Evolutionary conservation across 2,329 filamentous ascomycete genomes (phyloP).

Genomic region (Phialemoniopsis sp.): DNA sequence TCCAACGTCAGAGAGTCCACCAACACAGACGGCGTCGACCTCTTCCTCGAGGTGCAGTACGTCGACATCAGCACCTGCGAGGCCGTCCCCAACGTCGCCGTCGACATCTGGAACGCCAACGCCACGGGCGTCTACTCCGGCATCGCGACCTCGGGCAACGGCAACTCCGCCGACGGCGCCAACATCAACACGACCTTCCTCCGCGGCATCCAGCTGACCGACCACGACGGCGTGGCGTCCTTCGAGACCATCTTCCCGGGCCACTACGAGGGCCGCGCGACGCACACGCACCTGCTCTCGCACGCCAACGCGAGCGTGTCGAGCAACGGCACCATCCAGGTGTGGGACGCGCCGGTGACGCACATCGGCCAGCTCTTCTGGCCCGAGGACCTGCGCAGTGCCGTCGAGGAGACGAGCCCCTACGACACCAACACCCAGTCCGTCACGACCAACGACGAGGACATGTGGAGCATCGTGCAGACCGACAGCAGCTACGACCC

Average conservation of each 20-base stretch:
- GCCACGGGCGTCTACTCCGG: conserved; percentile 38
- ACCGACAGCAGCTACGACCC: conserved; percentile 33
- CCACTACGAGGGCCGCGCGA: conserved; percentile 32
- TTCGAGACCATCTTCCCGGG: conserved; percentile 44
- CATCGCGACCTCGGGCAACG: conserved; percentile 19
- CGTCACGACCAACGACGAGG: conserved; percentile 17
- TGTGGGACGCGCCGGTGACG: conserved; percentile 29
- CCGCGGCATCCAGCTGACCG: conserved; percentile 40
- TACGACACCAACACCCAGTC: conserved; percentile 30
- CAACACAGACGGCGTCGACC: conserved; percentile 28
- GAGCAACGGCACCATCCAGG: conserved; percentile 21
- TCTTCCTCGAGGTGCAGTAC: conserved; percentile 38
- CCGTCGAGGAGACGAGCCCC: conserved; percentile 27
- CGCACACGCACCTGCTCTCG: conserved; percentile 36
- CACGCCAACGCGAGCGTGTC: conserved; percentile 1
- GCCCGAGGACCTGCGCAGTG: conserved; percentile 27
- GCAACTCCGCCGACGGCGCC: conserved; percentile 28
- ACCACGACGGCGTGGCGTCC: conserved; percentile 39
- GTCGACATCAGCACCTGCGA: conserved; percentile 40
- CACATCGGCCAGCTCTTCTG: conserved; percentile 40
- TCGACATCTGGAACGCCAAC: conserved; percentile 43
- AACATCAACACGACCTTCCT: conserved; percentile 38
- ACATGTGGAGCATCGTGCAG: conserved; percentile 22
- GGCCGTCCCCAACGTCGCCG: conserved; percentile 27
- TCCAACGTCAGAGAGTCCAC: conserved; percentile 29